Evolutionary conservation across 2,329 filamentous ascomycete species (phyloP).

Genomic region (Fusarium sp.): DNA sequence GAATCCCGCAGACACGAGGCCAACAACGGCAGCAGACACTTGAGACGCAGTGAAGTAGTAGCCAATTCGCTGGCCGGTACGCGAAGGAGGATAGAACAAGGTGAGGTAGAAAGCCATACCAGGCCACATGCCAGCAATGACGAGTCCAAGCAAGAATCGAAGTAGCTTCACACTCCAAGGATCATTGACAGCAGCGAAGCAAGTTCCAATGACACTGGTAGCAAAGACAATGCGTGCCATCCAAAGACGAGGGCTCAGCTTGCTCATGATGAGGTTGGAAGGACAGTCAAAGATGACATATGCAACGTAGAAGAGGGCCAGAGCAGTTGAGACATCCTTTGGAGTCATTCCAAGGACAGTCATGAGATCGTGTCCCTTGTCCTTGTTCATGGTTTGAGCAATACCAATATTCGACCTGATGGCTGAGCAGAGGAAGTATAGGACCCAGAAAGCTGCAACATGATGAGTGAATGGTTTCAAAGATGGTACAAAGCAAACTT

Average conservation of each 20-base stretch:
- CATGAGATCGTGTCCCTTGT: slow-evolving; percentile 77
- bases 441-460: slow-evolving; percentile 78
- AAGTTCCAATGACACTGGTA: slow-evolving; percentile 84
- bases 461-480: neutral
- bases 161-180: slow-evolving; percentile 92
- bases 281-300: slow-evolving; percentile 92
- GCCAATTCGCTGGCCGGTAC: slow-evolving; percentile 88
- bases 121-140: slow-evolving; percentile 94
- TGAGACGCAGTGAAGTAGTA: slow-evolving; percentile 91
- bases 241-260: slow-evolving; percentile 85
- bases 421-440: slow-evolving; percentile 93
- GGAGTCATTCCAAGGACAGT: slow-evolving; percentile 74
- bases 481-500: slow-evolving; percentile 17
- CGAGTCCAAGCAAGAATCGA: slow-evolving; percentile 83
- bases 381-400: slow-evolving; percentile 91
- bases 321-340: slow-evolving; percentile 83
- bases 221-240: slow-evolving; percentile 92
- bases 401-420: slow-evolving; percentile 93
- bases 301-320: slow-evolving; percentile 91
- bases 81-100: slow-evolving; percentile 88
- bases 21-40: slow-evolving; percentile 88
- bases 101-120: slow-evolving; percentile 95
- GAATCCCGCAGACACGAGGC: slow-evolving; percentile 89
- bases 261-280: slow-evolving; percentile 89
- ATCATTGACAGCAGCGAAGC: slow-evolving; percentile 82